Percentiles rank a stretch among this genome's conserved stretches.
Evolutionary conservation across 805 yeast species (phyloP).

Genomic region (Phaffomyces opuntiae): DNA sequence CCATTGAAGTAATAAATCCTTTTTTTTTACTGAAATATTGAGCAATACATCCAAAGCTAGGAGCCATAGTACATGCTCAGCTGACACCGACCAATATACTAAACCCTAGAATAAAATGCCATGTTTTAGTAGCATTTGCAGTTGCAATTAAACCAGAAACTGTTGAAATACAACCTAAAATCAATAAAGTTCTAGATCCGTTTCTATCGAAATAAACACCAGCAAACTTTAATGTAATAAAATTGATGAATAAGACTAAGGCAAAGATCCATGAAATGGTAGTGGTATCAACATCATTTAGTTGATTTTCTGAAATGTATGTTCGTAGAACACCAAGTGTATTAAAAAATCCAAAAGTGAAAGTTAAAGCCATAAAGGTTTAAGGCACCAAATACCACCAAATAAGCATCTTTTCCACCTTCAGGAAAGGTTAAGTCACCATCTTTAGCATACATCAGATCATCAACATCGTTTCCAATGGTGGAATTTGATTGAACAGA

Average conservation of each 20-base stretch:
- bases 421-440: slow-evolving; percentile 36
- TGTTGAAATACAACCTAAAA: slow-evolving; percentile 33
- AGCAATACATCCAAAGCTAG: slow-evolving; percentile 50
- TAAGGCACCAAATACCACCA: slow-evolving; percentile 50
- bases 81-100: slow-evolving; percentile 51
- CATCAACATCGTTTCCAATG: too few relatives aligned
- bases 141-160: slow-evolving; percentile 45
- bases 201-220: slow-evolving; percentile 54
- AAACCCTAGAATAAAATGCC: slow-evolving; percentile 56
- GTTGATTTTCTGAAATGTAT: slow-evolving; percentile 49
- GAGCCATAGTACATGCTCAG: slow-evolving; percentile 48
- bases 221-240: slow-evolving; percentile 40
- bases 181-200: slow-evolving; percentile 39
- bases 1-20: slow-evolving; percentile 45
- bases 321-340: slow-evolving; percentile 58
- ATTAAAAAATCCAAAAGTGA: slow-evolving; percentile 50
- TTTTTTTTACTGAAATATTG: slow-evolving; percentile 58
- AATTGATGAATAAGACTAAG: slow-evolving; percentile 41
- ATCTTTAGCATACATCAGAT: too few relatives aligned
- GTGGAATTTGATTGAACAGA: too few relatives aligned
- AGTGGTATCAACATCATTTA: slow-evolving; percentile 37
- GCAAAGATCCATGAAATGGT: slow-evolving; percentile 62
- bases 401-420: slow-evolving; percentile 53
- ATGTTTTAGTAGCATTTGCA: slow-evolving; percentile 42
- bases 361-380: slow-evolving; percentile 49